Evolutionary conservation across 2,329 filamentous ascomycete genomes (phyloP).

Genomic region (Amphichorda felina): DNA sequence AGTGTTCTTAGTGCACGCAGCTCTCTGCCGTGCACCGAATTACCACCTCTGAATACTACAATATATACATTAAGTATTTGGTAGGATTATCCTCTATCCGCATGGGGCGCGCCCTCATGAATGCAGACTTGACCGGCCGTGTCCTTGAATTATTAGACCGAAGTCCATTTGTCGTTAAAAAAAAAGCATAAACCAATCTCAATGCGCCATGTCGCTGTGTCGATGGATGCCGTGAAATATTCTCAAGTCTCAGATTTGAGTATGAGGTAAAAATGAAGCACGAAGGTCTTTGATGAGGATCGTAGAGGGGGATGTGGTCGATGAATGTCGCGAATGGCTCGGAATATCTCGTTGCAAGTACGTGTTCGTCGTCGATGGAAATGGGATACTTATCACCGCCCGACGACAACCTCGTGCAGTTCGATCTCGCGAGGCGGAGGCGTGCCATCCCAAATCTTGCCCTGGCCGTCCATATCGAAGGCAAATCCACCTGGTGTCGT

Average conservation of each 20-base stretch:
- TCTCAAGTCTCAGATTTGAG: not conserved
- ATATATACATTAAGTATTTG: slow-evolving; percentile 27
- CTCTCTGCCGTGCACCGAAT: slow-evolving; percentile 18
- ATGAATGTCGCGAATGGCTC: too few relatives aligned
- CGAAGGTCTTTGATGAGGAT: too few relatives aligned
- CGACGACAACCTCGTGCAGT: slow-evolving; percentile 31
- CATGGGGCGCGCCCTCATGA: not conserved
- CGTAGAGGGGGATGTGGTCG: too few relatives aligned
- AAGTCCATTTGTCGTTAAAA: not conserved
- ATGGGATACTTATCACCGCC: slow-evolving; percentile 15
- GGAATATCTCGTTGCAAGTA: too few relatives aligned
- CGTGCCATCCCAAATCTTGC: slow-evolving; percentile 24
- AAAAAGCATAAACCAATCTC: slow-evolving; percentile 12
- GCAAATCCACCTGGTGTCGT: slow-evolving; percentile 17
- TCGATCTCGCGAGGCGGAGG: slow-evolving; percentile 27
- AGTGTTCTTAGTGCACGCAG: not conserved
- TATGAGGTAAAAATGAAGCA: not conserved
- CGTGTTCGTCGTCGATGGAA: too few relatives aligned
- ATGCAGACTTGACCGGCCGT: not conserved
- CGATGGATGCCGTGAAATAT: slow-evolving; percentile 11
- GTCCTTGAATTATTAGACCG: not conserved
- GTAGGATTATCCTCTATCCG: not conserved
- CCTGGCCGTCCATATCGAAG: slow-evolving; percentile 22
- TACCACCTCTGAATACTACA: slow-evolving; percentile 14
- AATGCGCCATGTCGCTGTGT: slow-evolving; percentile 27